A percentile compares a stretch with the other conserved stretches of the same genome.
Evolutionary conservation across 2,329 filamentous ascomycete species (phyloP).

Genomic region (Xylaria sp.): DNA sequence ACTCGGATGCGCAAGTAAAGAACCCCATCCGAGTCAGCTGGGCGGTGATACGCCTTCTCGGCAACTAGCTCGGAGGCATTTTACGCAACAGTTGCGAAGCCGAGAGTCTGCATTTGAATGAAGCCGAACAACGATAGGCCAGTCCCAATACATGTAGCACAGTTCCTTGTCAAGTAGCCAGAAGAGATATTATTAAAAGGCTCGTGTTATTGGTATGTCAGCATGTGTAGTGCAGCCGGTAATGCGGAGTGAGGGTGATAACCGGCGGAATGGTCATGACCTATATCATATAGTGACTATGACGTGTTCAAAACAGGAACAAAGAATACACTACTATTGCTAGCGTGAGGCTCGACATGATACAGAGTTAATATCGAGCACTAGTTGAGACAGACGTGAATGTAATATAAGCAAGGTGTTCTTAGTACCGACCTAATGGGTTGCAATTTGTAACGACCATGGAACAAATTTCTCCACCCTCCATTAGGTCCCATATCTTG

Average conservation of each 20-base stretch:
- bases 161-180: conserved; percentile 5
- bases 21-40: conserved; percentile 32
- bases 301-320: conserved; percentile 34
- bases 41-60: conserved; percentile 28
- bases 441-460: neutral
- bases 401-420: neutral
- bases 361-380: neutral
- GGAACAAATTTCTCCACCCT: neutral
- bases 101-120: conserved; percentile 18
- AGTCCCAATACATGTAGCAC: conserved; percentile 25
- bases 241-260: conserved; percentile 32
- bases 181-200: conserved; percentile 7
- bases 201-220: conserved; percentile 38
- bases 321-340: conserved; percentile 3
- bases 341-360: conserved; percentile 17
- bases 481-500: neutral
- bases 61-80: conserved; percentile 25
- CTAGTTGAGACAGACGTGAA: neutral
- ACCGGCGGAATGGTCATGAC: conserved; percentile 22
- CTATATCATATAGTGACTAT: conserved; percentile 31
- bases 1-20: conserved; percentile 30
- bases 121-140: conserved; percentile 18
- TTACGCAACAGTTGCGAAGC: conserved; percentile 25
- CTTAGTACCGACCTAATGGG: conserved; percentile 4
- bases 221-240: conserved; percentile 39